These are phyloP conservation scores for Elongisporangium anandrum DNA, from an alignment of 352 stramenopile genomes.

Conservation along the genomic window DNA sequence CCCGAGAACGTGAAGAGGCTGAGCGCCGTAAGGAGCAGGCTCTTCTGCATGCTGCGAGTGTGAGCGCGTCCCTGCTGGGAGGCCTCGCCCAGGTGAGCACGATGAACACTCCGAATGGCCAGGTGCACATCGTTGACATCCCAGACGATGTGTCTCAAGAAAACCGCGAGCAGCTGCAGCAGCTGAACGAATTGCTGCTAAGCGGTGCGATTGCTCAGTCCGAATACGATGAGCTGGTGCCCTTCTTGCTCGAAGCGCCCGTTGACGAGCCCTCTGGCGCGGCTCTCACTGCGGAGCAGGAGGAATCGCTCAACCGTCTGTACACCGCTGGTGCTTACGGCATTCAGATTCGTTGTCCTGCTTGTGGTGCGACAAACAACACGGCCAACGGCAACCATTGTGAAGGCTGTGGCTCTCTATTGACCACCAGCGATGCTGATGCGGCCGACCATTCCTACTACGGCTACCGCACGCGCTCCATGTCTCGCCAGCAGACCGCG, in stretches of 20 bases:
- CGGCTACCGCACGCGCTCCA: constrained; percentile 54
- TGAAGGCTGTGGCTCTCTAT: constrained; percentile 77
- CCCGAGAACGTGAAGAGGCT: constrained; percentile 46
- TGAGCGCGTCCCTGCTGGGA: constrained; percentile 71
- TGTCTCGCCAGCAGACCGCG: constrained; percentile 47
- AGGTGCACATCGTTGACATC: constrained; percentile 83
- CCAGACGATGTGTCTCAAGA: constrained; percentile 79
- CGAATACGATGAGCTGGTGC: constrained; percentile 86
- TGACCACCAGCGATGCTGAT: constrained; percentile 67
- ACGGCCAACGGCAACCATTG: constrained; percentile 87
- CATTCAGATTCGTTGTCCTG: constrained; percentile 84
- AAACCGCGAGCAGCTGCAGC: constrained; percentile 82
- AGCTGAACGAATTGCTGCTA: constrained; percentile 83
- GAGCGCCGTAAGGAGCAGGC: constrained; percentile 60
- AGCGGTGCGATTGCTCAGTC: constrained; percentile 76
- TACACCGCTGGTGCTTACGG: constrained; percentile 77
- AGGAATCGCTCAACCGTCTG: constrained; percentile 76
- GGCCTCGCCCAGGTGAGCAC: constrained; percentile 79
- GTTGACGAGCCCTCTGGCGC: constrained; percentile 50
- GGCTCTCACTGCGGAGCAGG: constrained; percentile 69
- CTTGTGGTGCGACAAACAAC: constrained; percentile 84
- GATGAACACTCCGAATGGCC: constrained; percentile 51
- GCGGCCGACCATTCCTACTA: constrained; percentile 46
- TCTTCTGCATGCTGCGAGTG: constrained; percentile 60
- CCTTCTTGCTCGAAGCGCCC: constrained; percentile 79